Base-by-base conservation (phyloP, 352 stramenopile genomes). In the Saprolegnia diclina region DNA sequence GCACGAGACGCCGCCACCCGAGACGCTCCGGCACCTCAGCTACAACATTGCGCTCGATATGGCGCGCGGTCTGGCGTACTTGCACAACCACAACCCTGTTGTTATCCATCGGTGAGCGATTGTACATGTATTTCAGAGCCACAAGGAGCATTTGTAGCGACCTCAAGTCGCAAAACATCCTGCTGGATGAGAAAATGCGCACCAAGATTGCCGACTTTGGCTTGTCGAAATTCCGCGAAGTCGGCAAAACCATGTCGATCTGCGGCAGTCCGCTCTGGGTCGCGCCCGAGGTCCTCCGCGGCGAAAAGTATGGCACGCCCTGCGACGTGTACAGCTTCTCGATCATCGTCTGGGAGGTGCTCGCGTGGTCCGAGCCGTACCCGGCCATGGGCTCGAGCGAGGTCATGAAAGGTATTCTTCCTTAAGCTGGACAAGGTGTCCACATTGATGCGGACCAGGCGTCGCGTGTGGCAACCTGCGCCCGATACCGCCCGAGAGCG, bases 11-110 rank as follows among this genome's bases (percentile, higher is more conserved):
- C 85, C 83, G 0, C 79, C 90, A 21, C 55, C 73, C 1, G 52
- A 44, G 1, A 53, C 73, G 37, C 85, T 87, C 21, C 82, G 87
- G 29, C 61, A 91, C 44, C 76, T 92, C n/a, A 79, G 79, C 29
- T 88, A 85, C 74, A 93, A 86, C 46, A 79, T 94, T 40, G 85
- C 81, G n/a, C 90, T 94, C 61, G 83, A 96, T 68, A 93, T 95
- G 71, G 90, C 94, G 6, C 90, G 95, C 65, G 94, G 94, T 21
- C 92, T 99, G 52, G 86, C 94, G 40, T 99, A 99, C 74, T 74
- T 99, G 56, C 97, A 99, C 83, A 95, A 92, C 53, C 94, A 98
- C 78, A 96, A 98, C 72, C 94, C 95, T 35, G 93, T 96, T 53
- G 96, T 99, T 74, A 98, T 99, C 74, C 97, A 99, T 83, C 89